A percentile compares a stretch with the other conserved stretches of the same genome.
phyloP scores from a whole-genome alignment of 2,329 filamentous ascomycete species.

The Hypoxylon sp. region DNA sequence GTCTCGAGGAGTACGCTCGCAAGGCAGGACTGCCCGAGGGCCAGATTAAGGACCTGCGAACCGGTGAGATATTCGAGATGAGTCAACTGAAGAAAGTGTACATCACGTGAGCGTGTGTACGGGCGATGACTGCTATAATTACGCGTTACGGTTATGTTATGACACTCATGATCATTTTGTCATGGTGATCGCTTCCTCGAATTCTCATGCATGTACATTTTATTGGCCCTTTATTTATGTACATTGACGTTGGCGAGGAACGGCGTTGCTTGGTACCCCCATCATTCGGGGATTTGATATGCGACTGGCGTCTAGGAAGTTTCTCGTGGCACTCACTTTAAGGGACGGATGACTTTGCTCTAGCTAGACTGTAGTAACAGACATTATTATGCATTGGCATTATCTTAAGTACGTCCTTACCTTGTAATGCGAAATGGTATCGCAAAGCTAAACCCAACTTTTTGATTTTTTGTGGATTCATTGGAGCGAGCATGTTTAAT shows the following conservation, averaged over 20 bases:
- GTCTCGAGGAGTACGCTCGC: conserved; percentile 81
- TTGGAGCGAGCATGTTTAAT: too few species aligned
- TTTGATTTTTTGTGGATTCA: too few species aligned
- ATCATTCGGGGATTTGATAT: background rate
- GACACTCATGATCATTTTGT: background rate
- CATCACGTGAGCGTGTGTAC: conserved; percentile 73
- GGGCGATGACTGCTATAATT: background rate
- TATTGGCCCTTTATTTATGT: background rate
- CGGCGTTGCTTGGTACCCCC: background rate
- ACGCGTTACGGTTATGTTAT: background rate
- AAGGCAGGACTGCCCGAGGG: conserved; percentile 80
- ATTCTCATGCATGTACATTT: conserved; percentile 10
- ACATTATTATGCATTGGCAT: background rate
- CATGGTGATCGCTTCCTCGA: background rate
- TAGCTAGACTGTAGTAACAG: background rate
- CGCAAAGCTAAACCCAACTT: background rate
- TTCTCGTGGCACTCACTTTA: background rate
- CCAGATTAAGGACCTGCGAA: conserved; percentile 83
- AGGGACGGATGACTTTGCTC: background rate
- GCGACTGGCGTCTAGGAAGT: conserved; percentile 5
- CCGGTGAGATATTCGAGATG: conserved; percentile 75
- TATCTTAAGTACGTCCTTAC: background rate
- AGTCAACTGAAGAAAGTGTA: conserved; percentile 86
- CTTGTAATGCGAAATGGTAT: background rate
- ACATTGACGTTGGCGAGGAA: background rate